phyloP scores from a whole-genome alignment of 1,139 yeast species.

The Zygoascus hellenicus region DNA sequence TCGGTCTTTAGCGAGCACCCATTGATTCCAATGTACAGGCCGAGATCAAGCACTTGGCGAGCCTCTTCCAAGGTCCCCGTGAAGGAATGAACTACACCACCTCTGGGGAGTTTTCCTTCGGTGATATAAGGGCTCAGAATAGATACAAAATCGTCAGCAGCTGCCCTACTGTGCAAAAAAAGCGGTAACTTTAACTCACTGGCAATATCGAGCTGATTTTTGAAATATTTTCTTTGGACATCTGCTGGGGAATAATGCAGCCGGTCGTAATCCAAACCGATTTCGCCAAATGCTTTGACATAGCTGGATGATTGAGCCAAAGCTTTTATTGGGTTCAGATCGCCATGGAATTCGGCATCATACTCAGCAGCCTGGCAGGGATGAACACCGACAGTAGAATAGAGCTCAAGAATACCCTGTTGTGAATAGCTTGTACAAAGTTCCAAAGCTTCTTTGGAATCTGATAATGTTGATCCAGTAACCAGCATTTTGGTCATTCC shows the following conservation, averaged over 20 bases:
- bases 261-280: slow-evolving; percentile 91
- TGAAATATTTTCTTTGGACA: slow-evolving; percentile 63
- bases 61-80: slow-evolving; percentile 74
- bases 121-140: slow-evolving; percentile 56
- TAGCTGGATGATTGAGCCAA: slow-evolving; percentile 42
- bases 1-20: slow-evolving; percentile 86
- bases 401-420: slow-evolving; percentile 28
- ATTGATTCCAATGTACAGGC: slow-evolving; percentile 74
- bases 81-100: slow-evolving; percentile 88
- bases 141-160: slow-evolving; percentile 71
- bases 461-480: slow-evolving; percentile 74
- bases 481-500: slow-evolving; percentile 67
- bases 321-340: slow-evolving; percentile 39
- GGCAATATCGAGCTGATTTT: slow-evolving; percentile 58
- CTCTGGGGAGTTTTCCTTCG: slow-evolving; percentile 33
- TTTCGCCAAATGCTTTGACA: slow-evolving; percentile 82
- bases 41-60: slow-evolving; percentile 46
- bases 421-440: slow-evolving; percentile 33
- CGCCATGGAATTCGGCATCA: slow-evolving; percentile 30
- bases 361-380: slow-evolving; percentile 81
- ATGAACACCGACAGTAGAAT: slow-evolving; percentile 87
- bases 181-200: slow-evolving; percentile 58
- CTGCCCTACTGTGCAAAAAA: slow-evolving; percentile 83
- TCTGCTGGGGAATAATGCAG: slow-evolving; percentile 65
- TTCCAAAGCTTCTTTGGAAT: slow-evolving; percentile 47